Base-by-base conservation (phyloP, 768 basidiomycete genomes). In the Leccinum subtestaceum region DNA sequence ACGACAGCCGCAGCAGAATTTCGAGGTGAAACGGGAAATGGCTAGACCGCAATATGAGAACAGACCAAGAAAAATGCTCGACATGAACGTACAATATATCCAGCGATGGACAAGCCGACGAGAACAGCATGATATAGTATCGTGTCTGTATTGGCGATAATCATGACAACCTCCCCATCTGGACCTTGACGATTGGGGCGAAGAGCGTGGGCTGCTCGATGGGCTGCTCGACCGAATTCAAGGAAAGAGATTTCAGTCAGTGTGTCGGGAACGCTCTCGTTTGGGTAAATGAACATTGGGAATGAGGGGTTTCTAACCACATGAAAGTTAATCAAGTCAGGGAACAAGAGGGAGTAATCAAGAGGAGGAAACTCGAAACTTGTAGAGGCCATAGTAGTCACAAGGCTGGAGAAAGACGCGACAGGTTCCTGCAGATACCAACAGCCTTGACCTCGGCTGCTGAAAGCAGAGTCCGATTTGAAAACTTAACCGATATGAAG, bases 11-110 rank as follows among this genome's bases (percentile, higher is more conserved):
- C 32, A 13, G 32, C 32, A 34, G 32, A 34, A 12, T 34, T 34
- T 34, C 32, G 81, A 2, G 76, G 67, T 0, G 76, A 77, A n/a
- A 74, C 69, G 7, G 68, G 72, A 48, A 81, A 79, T 15, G 70
- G 62, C 71, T 68, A 36, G 11, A 55, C 2, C 4, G 12, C 11
- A 45, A 36, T 8, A 69, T 63, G 21, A 75, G 63, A 73, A 61
- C 1, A 70, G 61, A 11, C 10, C 11, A 2, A 27, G 9, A 53
- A 70, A 76, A 17, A 73, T 4, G 55, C 27, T 69, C 23, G 4
- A 65, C 58, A 45, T 75, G 45, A 0, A 61, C 68, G 29, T 55
- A 73, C 73, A 0, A 71, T 52, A 57, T 71, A 75, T 21, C 78
- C 80, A 6, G 79, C 78, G 8, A 76, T 66, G 2, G 78, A 67